Evolutionary conservation across 352 stramenopile genomes (phyloP).

Genomic region (Blastocystis hominis): DNA sequence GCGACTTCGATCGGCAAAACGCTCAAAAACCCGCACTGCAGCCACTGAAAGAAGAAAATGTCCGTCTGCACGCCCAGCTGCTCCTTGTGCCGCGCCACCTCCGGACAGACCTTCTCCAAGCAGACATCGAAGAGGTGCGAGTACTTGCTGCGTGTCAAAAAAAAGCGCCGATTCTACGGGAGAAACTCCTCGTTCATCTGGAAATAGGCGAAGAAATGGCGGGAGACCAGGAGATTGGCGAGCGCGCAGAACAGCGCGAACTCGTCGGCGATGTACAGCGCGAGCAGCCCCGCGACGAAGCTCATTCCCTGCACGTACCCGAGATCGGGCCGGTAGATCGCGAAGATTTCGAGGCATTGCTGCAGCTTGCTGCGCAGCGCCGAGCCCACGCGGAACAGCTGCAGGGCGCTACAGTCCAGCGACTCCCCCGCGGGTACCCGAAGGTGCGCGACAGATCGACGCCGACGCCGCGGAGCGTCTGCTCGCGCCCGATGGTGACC

Average conservation of each 20-base stretch:
- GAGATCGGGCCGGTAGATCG: not conserved
- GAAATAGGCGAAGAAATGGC: conserved; percentile 14
- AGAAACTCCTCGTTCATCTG: conserved; percentile 8
- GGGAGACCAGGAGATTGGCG: not conserved
- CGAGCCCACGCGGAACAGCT: not conserved
- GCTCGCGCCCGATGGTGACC: not conserved
- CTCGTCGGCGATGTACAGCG: not conserved
- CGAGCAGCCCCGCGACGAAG: not conserved
- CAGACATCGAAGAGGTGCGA: not conserved
- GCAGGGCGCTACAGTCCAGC: not conserved
- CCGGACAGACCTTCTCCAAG: not conserved
- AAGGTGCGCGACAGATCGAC: conserved; percentile 13
- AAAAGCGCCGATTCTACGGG: not conserved
- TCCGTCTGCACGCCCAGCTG: not conserved
- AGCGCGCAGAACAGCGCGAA: not conserved
- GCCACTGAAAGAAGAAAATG: conserved; percentile 36
- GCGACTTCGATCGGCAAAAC: not conserved
- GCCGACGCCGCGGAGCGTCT: not conserved
- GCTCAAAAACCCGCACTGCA: conserved; percentile 2
- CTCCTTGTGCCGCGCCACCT: not conserved
- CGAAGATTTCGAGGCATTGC: not conserved
- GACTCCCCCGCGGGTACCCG: not conserved
- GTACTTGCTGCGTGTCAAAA: not conserved
- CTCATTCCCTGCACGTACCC: conserved; percentile 21
- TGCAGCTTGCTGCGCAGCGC: not conserved